Base-by-base conservation (phyloP, 2,329 filamentous ascomycete genomes). In the Zasmidium angulare region DNA sequence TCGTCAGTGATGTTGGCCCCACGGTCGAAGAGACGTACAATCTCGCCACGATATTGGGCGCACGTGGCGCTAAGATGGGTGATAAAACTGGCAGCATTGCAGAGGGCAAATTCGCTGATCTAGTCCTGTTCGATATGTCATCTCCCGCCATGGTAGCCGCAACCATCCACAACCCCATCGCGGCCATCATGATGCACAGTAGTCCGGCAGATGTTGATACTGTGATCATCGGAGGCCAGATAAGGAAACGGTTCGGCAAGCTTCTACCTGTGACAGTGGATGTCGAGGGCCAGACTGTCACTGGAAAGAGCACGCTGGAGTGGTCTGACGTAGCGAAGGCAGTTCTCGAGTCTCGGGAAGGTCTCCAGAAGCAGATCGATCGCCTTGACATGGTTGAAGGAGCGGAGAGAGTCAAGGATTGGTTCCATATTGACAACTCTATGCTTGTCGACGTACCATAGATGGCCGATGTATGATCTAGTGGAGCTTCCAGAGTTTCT, bases 121-220 rank as follows among this genome's bases (percentile, higher is more conserved):
- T 84, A 0, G 71, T 81, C 2, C 71, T 84, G 0, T 82, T 82
- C 52, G 77, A 81, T 60, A 73, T 71, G 0, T 46, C 70, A 19
- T 77, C 71, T 49, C 74, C 77, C 1, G 69, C 63, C 2, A 79
- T 81, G 76, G 68, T 79, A 1, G 75, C 72, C 55, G 77, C 70
- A 1, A 74, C 71, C 6, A 70, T 77, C 50, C 71, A 77, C 40
- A 74, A 80, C 60, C 76, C 77, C 0, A 68, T 80, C 11, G 74
- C 75, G 2, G 76, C 77, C 2, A 68, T 81, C n/a, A 72, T 80
- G 2, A 55, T 79, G 36, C 77, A 81, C 65, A 75, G 74, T 21
- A 71, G 69, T 29, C 69, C 73, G 3, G 67, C 69, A 2, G 78
- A 81, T 68, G 71, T 81, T 2, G 75, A 77, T 17, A 74, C 66